Evolutionary conservation across 257 asterid species (phyloP).

Genomic region (Ilex asprella): DNA sequence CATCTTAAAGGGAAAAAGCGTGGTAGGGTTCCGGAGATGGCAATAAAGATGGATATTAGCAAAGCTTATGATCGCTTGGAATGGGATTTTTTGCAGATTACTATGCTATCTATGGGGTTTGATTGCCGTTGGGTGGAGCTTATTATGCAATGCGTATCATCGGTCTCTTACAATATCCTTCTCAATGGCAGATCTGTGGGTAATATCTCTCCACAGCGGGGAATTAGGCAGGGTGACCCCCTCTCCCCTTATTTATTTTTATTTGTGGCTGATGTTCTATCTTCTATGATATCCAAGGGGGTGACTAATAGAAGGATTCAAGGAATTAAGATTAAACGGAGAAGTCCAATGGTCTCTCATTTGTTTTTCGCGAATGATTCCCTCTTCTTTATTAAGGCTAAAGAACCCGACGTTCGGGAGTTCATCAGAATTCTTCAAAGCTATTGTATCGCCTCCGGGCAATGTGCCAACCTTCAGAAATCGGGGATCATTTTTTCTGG

Average conservation of each 20-base stretch:
- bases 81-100: not conserved
- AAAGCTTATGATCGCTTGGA: not conserved
- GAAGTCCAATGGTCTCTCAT: not conserved
- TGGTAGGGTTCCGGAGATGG: not conserved
- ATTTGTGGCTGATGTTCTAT: not conserved
- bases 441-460: not conserved
- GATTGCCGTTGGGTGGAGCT: not conserved
- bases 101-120: not conserved
- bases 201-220: not conserved
- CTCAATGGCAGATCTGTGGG: not conserved
- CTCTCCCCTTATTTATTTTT: not conserved
- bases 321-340: not conserved
- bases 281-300: not conserved
- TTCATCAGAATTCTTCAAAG: not conserved
- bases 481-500: not conserved
- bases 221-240: constrained; percentile 3
- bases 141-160: not conserved
- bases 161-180: not conserved
- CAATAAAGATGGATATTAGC: too few relatives aligned
- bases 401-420: not conserved
- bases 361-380: not conserved
- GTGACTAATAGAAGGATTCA: not conserved
- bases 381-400: not conserved
- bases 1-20: too few relatives aligned
- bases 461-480: not conserved